Evolutionary conservation across 768 basidiomycete species (phyloP).

Genomic region (Saitozyma podzolica): DNA sequence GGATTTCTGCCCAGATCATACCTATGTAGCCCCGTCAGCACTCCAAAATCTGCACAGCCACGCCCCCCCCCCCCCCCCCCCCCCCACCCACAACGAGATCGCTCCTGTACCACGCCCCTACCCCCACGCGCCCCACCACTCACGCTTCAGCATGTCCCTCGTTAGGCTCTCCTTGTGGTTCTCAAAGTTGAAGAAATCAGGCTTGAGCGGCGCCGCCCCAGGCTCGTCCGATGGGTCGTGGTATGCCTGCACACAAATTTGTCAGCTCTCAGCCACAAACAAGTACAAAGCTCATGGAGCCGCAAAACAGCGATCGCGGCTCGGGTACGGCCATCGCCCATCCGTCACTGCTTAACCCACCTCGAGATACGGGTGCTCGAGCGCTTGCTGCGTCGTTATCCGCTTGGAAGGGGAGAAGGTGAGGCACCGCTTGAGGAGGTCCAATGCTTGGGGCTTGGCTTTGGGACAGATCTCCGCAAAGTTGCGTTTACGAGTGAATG

Average conservation of each 20-base stretch:
- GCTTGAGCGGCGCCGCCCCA: constrained; percentile 58
- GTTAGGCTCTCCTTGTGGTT: constrained; percentile 43
- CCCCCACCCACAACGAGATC: not conserved
- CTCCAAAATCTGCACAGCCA: no score
- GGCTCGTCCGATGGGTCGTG: constrained; percentile 91
- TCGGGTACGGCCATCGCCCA: constrained; percentile 5
- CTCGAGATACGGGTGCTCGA: constrained; percentile 85
- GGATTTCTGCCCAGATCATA: not conserved
- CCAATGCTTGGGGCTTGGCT: constrained; percentile 60
- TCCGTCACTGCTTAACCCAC: constrained; percentile 51
- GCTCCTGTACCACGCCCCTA: not conserved
- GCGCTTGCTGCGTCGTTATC: constrained; percentile 81
- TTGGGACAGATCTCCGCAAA: constrained; percentile 71
- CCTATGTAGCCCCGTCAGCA: not conserved
- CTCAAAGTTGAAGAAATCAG: constrained; percentile 55
- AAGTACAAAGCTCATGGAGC: no score
- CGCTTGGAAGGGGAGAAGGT: constrained; percentile 69
- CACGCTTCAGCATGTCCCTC: constrained; percentile 48
- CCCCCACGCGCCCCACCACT: not conserved
- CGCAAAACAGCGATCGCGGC: no score
- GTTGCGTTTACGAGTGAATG: constrained; percentile 76
- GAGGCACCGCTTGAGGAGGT: constrained; percentile 45
- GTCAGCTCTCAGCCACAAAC: not conserved
- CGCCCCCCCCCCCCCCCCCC: not conserved
- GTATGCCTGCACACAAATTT: constrained; percentile 62